phyloP scores from a whole-genome alignment of 129 eudicot genomes.

The Ambrosia trifida region DNA sequence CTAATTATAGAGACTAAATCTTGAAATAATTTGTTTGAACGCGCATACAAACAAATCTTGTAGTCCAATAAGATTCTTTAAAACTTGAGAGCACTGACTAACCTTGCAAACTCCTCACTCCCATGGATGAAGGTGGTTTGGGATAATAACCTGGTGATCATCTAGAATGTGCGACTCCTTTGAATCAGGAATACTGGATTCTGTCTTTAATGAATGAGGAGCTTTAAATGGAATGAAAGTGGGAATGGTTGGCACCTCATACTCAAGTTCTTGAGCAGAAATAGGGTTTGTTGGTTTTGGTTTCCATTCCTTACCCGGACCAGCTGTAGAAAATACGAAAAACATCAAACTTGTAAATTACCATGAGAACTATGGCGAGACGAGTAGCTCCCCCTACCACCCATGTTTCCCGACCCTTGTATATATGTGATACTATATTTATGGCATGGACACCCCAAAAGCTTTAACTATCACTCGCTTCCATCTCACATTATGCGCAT shows the following conservation, averaged over 20 bases:
- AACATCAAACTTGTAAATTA: conserved; percentile 30
- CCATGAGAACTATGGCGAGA: conserved; percentile 60
- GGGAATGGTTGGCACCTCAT: conserved; percentile 41
- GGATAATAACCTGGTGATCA: conserved; percentile 73
- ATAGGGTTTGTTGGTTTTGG: conserved; percentile 56
- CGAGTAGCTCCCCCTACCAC: conserved; percentile 58
- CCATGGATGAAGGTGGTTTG: conserved; percentile 82
- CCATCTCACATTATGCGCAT: no score
- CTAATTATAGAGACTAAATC: no score
- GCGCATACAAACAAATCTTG: no score
- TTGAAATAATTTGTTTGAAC: no score
- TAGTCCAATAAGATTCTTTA: no score
- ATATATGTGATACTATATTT: no score
- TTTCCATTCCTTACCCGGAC: conserved; percentile 79
- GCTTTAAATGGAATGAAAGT: conserved; percentile 34
- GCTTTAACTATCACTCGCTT: no score
- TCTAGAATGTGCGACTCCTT: conserved; percentile 51
- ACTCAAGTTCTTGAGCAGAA: conserved; percentile 45
- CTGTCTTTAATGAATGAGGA: conserved; percentile 28
- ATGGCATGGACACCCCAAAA: no score
- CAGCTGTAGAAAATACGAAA: conserved; percentile 36
- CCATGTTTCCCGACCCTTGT: conserved; percentile 65
- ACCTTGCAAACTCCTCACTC: no score
- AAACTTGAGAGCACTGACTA: no score
- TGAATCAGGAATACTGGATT: conserved; percentile 35